These are phyloP conservation scores for Ceratorhiza oryzae-sativae DNA, from an alignment of 1,284 basidiomycete species.

Conservation along the genomic window DNA sequence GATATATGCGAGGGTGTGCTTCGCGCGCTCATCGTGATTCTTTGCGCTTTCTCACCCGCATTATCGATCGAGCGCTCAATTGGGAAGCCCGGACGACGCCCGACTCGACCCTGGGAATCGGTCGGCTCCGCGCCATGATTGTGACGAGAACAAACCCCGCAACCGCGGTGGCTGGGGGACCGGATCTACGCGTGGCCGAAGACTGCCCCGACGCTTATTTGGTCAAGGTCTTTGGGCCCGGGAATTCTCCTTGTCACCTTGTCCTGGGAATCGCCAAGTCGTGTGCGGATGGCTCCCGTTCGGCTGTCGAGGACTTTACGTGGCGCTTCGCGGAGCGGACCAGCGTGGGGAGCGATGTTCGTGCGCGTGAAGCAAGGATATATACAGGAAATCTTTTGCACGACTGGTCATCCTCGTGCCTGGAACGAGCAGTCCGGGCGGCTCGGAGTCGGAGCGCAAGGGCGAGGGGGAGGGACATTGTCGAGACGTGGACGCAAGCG, in stretches of 20 bases:
- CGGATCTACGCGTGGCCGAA: too few relatives aligned
- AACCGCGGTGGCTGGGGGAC: too few relatives aligned
- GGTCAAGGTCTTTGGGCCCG: background rate
- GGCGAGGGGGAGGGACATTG: too few relatives aligned
- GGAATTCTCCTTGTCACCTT: background rate
- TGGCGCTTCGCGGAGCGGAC: too few relatives aligned
- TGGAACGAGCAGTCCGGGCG: background rate
- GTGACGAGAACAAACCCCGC: too few relatives aligned
- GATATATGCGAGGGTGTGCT: too few relatives aligned
- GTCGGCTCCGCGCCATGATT: background rate
- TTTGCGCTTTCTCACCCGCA: background rate
- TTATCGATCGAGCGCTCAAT: background rate
- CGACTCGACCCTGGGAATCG: background rate
- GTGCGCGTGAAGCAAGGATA: too few relatives aligned
- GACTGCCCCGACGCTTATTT: background rate
- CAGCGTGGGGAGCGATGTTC: too few relatives aligned
- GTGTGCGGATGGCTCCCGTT: too few relatives aligned
- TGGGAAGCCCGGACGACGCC: conserved; percentile 3
- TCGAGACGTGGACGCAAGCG: background rate
- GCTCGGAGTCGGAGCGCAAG: background rate
- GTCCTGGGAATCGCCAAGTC: too few relatives aligned
- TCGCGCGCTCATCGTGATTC: background rate
- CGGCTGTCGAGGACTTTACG: too few relatives aligned
- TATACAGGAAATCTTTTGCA: too few relatives aligned
- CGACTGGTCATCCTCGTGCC: background rate